These are phyloP conservation scores for Boletus edulis DNA, from an alignment of 768 basidiomycete species.

Conservation along the genomic window DNA sequence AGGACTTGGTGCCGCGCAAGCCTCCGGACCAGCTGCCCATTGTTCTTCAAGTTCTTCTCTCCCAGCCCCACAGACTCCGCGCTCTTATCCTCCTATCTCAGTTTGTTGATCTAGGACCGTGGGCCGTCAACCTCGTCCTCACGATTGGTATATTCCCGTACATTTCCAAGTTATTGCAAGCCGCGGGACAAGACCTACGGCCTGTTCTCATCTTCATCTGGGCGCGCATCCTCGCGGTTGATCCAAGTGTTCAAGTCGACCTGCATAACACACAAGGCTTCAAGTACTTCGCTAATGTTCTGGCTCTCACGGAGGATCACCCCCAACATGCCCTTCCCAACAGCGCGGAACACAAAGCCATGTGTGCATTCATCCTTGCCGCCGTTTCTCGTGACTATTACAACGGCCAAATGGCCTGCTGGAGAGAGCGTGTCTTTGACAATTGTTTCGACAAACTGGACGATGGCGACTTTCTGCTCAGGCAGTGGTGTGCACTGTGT, in stretches of 20 bases:
- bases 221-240: conserved; percentile 97
- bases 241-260: conserved; percentile 87
- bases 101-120: conserved; percentile 97
- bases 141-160: conserved; percentile 99
- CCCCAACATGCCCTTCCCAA: conserved; percentile 71
- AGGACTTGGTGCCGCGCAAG: conserved; percentile 72
- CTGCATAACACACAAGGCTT: conserved; percentile 78
- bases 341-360: conserved; percentile 92
- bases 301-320: conserved; percentile 64
- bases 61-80: conserved; percentile 91
- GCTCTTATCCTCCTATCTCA: conserved; percentile 95
- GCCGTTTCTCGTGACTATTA: conserved; percentile 87
- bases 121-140: conserved; percentile 96
- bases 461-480: conserved; percentile 87
- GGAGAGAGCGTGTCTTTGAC: conserved; percentile 79
- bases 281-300: conserved; percentile 80
- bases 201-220: conserved; percentile 99
- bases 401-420: conserved; percentile 85
- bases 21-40: conserved; percentile 98
- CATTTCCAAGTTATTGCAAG: conserved; percentile 93
- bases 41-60: conserved; percentile 94
- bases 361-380: conserved; percentile 96
- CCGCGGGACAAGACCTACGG: conserved; percentile 91
- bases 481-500: conserved; percentile 93
- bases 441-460: conserved; percentile 81